phyloP scores from a whole-genome alignment of 805 yeast species.

The Sporopachydermia lactativora region DNA sequence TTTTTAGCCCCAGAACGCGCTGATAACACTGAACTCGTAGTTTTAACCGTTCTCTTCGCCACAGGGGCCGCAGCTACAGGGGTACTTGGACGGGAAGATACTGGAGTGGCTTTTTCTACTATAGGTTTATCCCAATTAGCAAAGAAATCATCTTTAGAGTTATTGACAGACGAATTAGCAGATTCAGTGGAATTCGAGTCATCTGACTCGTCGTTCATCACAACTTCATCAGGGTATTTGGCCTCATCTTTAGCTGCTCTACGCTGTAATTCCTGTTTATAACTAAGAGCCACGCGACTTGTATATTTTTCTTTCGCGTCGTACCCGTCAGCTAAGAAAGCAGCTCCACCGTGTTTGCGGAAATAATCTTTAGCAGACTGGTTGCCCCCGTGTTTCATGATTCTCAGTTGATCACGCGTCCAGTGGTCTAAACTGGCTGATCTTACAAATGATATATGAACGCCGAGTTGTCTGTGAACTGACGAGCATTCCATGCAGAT shows the following conservation, averaged over 20 bases:
- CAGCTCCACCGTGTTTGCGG: conserved; percentile 73
- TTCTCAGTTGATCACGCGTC: conserved; percentile 80
- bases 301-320: conserved; percentile 73
- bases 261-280: conserved; percentile 65
- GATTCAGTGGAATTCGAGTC: conserved; percentile 22
- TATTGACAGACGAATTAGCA: conserved; percentile 20
- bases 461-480: conserved; percentile 90
- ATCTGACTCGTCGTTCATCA: conserved; percentile 17
- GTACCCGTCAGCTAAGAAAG: conserved; percentile 37
- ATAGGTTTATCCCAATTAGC: conserved; percentile 83
- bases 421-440: conserved; percentile 88
- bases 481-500: conserved; percentile 92
- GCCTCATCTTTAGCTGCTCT: conserved; percentile 52
- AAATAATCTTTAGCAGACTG: conserved; percentile 73
- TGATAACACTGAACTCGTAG: conserved; percentile 8
- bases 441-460: conserved; percentile 89
- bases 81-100: conserved; percentile 26
- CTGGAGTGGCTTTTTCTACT: conserved; percentile 23
- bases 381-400: conserved; percentile 92
- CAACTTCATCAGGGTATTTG: conserved; percentile 60
- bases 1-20: conserved; percentile 7
- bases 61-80: conserved; percentile 12
- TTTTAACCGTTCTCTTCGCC: conserved; percentile 6
- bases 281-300: conserved; percentile 63
- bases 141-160: conserved; percentile 73